Evolutionary conservation across 257 asterid species (phyloP).

Genomic region (Prunella vulgaris): DNA sequence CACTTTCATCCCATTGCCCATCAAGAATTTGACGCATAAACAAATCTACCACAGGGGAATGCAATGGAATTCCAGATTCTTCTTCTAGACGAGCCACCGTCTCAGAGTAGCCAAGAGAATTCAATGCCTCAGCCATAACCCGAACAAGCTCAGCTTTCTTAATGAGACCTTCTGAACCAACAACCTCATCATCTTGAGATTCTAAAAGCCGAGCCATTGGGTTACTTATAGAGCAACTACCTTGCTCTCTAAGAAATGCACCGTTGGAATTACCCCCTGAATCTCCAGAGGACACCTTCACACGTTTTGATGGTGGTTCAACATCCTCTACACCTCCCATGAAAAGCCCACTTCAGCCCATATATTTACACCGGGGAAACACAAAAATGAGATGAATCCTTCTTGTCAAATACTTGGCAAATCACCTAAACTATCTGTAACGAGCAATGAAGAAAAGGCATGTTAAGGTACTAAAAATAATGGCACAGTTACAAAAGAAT

Average conservation of each 20-base stretch:
- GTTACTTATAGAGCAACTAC: conserved; percentile 45
- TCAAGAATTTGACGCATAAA: conserved; percentile 70
- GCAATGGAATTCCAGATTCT: conserved; percentile 71
- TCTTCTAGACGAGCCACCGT: conserved; percentile 63
- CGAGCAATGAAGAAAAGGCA: not conserved
- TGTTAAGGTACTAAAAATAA: not conserved
- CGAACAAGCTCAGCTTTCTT: conserved; percentile 72
- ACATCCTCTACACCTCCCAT: conserved; percentile 88
- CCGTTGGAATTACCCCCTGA: conserved; percentile 50
- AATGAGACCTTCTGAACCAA: conserved; percentile 65
- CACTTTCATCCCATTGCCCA: conserved; percentile 85
- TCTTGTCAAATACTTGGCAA: conserved; percentile 17
- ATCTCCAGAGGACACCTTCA: conserved; percentile 52
- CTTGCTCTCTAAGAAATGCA: conserved; percentile 39
- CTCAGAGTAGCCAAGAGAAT: conserved; percentile 74
- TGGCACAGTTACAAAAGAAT: not conserved
- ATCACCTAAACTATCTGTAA: conserved; percentile 13
- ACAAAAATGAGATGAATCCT: conserved; percentile 17
- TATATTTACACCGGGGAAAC: conserved; percentile 34
- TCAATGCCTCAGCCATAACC: conserved; percentile 69
- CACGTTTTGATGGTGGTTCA: conserved; percentile 82
- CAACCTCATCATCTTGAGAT: conserved; percentile 55
- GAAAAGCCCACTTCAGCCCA: conserved; percentile 81
- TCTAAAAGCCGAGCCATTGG: conserved; percentile 62
- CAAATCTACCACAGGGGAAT: conserved; percentile 47